A percentile compares a stretch with the other conserved stretches of the same genome.
phyloP scores from a whole-genome alignment of 495 filamentous ascomycete genomes.

The Saxophila tyrrhenica region DNA sequence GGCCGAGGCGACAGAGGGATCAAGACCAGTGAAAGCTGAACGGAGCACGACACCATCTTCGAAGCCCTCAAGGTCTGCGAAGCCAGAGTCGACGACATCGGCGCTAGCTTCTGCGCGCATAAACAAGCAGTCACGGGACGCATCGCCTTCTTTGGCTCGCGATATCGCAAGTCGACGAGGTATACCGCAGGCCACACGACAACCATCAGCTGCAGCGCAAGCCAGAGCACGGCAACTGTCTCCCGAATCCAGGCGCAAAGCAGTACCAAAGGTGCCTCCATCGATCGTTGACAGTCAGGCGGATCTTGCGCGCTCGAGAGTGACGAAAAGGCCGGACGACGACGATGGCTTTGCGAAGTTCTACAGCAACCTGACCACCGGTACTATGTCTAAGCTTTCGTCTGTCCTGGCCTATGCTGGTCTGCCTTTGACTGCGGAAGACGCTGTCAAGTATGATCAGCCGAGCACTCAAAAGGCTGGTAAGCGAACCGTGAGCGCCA shows the following conservation, averaged over 20 bases:
- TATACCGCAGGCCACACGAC: slow-evolving; percentile 7
- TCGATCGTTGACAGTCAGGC: slow-evolving; percentile 17
- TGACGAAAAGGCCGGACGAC: slow-evolving; percentile 5
- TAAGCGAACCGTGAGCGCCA: slow-evolving; percentile 20
- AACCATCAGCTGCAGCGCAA: slow-evolving; percentile 10
- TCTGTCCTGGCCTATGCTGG: slow-evolving; percentile 86
- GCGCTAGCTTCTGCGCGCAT: slow-evolving; percentile 5
- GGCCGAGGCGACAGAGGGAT: neutral
- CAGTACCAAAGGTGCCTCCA: slow-evolving; percentile 5
- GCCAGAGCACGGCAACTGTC: slow-evolving; percentile 8
- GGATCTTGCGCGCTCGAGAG: neutral
- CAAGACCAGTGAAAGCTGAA: neutral
- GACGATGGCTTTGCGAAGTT: slow-evolving; percentile 59
- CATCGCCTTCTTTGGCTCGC: slow-evolving; percentile 16
- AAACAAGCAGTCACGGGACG: slow-evolving; percentile 3
- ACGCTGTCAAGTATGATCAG: slow-evolving; percentile 19
- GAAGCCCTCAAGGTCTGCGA: neutral
- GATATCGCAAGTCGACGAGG: slow-evolving; percentile 18
- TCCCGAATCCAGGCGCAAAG: slow-evolving; percentile 6
- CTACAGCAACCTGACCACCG: slow-evolving; percentile 70
- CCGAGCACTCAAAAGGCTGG: neutral
- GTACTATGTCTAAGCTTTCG: slow-evolving; percentile 69
- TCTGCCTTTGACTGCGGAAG: slow-evolving; percentile 58
- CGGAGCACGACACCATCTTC: slow-evolving; percentile 19
- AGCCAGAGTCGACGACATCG: slow-evolving; percentile 3